Evolutionary conservation across 2,329 filamentous ascomycete genomes (phyloP).

Genomic region (Paracamarosporium sp.): DNA sequence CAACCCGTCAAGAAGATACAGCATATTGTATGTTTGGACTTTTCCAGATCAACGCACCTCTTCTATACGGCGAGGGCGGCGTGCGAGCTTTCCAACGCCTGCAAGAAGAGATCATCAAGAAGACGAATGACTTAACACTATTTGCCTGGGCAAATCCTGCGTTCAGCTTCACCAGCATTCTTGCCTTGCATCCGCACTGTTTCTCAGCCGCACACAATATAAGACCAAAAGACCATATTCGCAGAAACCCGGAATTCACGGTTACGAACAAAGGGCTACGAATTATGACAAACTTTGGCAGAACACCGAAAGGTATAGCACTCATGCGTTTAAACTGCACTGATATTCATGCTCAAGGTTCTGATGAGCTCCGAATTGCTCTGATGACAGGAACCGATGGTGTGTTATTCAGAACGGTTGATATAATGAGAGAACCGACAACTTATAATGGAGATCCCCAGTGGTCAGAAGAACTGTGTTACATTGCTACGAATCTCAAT

Average conservation of each 20-base stretch:
- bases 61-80: slow-evolving; percentile 34
- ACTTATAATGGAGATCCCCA: too few species aligned
- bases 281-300: neutral
- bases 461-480: neutral
- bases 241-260: neutral
- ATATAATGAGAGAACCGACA: too few species aligned
- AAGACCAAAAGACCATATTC: neutral
- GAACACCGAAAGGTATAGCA: neutral
- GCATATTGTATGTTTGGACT: slow-evolving; percentile 38
- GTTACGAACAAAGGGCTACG: neutral
- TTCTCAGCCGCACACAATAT: neutral
- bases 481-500: neutral
- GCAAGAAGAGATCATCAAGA: slow-evolving; percentile 21
- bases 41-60: slow-evolving; percentile 30
- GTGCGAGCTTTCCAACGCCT: slow-evolving; percentile 20
- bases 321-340: neutral
- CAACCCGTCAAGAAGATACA: slow-evolving; percentile 28
- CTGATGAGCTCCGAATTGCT: neutral
- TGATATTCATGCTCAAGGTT: too few species aligned
- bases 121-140: slow-evolving; percentile 10
- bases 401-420: neutral
- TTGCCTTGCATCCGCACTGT: neutral
- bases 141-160: slow-evolving; percentile 12
- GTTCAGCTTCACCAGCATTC: neutral
- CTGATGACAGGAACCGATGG: neutral